Evolutionary conservation across 2,329 filamentous ascomycete species (phyloP), one percentile per base, ranked within the genome.

Genomic region (Phyllosticta citribraziliensis): DNA sequence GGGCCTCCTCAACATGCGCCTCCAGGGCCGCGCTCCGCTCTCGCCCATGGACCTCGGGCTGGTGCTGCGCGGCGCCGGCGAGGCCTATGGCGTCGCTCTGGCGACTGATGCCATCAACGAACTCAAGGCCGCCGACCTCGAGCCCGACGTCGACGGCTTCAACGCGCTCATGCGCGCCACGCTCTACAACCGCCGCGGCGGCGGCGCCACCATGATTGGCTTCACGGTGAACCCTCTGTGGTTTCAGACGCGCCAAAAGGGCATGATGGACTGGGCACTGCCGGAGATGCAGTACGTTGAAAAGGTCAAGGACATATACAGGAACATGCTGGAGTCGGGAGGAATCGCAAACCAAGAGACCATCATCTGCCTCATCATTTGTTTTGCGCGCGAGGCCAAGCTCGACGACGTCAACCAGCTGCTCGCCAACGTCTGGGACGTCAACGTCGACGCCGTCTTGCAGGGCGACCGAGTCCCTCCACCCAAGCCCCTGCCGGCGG

Each of bases 131-230:
- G 69, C 75, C 52, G 66, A 69, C 2, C 55, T 80, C 3, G 52
- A 65, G 9, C 81, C 80, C 2, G 78, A 82, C 66, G 66, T 76
- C 2, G 71, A 73, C 61, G 83, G 81, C 67, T 85, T 81, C 67
- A 85, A 85, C 61, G 70, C 78, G 63, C 80, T 78, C 61, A 77
- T 86, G 72, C 77, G 76, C 19, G 75, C 78, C 1, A 72, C 75
- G 55, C 73, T 79, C 50, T 83, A 79, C 78, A 50, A 53, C 5
- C 25, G 59, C n/a, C 54, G 20, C 14, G 9, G 19, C 22, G 22
- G 19, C 24, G 53, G 58, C 52, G 22, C 11, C 24, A 52, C 20
- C 4, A 40, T 47, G 25, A 22, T 60, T 22, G 24, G 58, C 24
- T 60, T 55, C 25, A 52, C 24, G 33, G 53, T 56, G 1, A 47